phyloP scores from a whole-genome alignment of 805 yeast genomes.

The Candida railenensis region DNA sequence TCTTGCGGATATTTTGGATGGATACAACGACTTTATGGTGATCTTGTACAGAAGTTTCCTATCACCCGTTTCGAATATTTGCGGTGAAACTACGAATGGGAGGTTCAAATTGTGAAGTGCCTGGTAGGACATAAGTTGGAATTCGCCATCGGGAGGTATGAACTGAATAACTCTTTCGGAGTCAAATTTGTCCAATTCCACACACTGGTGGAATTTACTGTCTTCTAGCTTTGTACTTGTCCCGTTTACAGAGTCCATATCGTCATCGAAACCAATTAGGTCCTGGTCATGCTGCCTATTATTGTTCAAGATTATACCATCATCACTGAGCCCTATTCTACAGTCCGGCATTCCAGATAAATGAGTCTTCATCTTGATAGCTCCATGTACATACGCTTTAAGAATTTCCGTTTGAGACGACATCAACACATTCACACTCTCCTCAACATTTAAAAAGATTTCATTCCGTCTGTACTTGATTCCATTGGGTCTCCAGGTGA shows the following conservation, averaged over 20 bases:
- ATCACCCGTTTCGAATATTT: conserved; percentile 44
- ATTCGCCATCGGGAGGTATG: conserved; percentile 85
- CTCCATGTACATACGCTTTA: conserved; percentile 74
- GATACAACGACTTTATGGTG: conserved; percentile 60
- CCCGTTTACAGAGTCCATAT: conserved; percentile 28
- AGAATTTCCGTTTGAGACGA: conserved; percentile 63
- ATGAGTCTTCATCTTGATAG: conserved; percentile 66
- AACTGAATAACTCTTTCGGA: conserved; percentile 64
- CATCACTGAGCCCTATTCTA: conserved; percentile 72
- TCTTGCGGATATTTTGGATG: conserved; percentile 57
- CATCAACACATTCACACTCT: conserved; percentile 69
- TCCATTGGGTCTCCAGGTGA: conserved; percentile 71
- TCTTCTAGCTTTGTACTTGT: conserved; percentile 61
- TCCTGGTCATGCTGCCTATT: conserved; percentile 17
- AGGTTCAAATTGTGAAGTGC: conserved; percentile 50
- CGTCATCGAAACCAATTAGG: conserved; percentile 20
- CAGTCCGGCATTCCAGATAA: conserved; percentile 83
- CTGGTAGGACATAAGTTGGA: conserved; percentile 75
- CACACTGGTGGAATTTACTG: conserved; percentile 86
- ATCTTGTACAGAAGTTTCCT: conserved; percentile 54
- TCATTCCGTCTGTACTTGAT: conserved; percentile 81
- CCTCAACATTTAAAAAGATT: conserved; percentile 72
- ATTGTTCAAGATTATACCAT: conserved; percentile 21
- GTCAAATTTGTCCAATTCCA: conserved; percentile 68
- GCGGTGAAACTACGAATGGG: conserved; percentile 70